Conservation (phyloP, 2,329 filamentous ascomycete species). For the Exophiala spinifera region DNA sequence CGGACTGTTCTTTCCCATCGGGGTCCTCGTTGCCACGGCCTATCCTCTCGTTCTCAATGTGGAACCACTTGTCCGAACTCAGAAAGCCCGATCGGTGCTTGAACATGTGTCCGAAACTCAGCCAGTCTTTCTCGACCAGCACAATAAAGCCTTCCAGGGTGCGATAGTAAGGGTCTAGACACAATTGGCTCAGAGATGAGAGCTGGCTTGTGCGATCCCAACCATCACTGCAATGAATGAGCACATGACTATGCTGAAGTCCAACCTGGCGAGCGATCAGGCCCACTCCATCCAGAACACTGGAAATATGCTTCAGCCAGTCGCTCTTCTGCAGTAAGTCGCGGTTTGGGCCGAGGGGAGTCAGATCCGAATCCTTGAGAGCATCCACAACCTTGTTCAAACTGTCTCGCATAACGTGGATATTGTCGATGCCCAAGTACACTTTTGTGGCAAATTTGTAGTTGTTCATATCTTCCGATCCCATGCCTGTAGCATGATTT, state of each 20-base stretch:
- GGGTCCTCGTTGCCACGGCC: slow-evolving; percentile 45
- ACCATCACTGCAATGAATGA: slow-evolving; percentile 97
- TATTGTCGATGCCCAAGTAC: slow-evolving; percentile 95
- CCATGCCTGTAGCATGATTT: slow-evolving; percentile 88
- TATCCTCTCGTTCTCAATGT: slow-evolving; percentile 75
- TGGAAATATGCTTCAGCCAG: slow-evolving; percentile 86
- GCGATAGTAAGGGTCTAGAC: slow-evolving; percentile 92
- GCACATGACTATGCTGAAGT: slow-evolving; percentile 86
- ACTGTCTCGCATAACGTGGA: slow-evolving; percentile 95
- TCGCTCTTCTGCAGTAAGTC: slow-evolving; percentile 78
- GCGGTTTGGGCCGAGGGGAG: slow-evolving; percentile 74
- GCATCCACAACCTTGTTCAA: slow-evolving; percentile 83
- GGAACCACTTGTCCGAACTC: slow-evolving; percentile 91
- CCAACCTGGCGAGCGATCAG: slow-evolving; percentile 85
- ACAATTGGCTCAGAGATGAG: slow-evolving; percentile 84
- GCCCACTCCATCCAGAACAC: slow-evolving; percentile 77
- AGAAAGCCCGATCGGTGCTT: slow-evolving; percentile 84
- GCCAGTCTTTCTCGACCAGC: slow-evolving; percentile 93
- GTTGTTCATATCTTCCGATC: slow-evolving; percentile 96
- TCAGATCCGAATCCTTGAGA: slow-evolving; percentile 87
- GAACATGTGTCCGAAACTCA: slow-evolving; percentile 98
- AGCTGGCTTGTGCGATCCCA: slow-evolving; percentile 98
- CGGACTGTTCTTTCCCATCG: slow-evolving; percentile 32
- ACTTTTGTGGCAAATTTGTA: slow-evolving; percentile 89
- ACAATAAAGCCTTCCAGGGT: slow-evolving; percentile 94